Conservation (phyloP, 257 asterid genomes). For the Nicotiana obtusifolia region DNA sequence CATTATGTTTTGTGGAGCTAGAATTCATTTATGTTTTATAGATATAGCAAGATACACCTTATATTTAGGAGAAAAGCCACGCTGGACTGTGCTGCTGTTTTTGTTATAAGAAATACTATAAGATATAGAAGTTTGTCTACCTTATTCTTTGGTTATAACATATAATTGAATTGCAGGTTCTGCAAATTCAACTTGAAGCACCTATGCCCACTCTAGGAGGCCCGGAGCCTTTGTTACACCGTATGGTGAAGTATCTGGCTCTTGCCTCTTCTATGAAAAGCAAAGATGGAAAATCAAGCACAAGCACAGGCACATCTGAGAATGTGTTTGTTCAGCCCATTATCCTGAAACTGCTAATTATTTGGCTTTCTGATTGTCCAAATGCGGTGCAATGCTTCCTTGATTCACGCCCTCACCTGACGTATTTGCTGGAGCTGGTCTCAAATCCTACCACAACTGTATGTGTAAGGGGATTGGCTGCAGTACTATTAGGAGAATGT, state of each 20-base stretch:
- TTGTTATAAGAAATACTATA: neutral
- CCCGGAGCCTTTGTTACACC: slow-evolving; percentile 83
- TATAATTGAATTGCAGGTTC: slow-evolving; percentile 53
- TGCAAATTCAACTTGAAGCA: slow-evolving; percentile 69
- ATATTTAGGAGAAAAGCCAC: neutral
- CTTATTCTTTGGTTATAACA: slow-evolving; percentile 12
- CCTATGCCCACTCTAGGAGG: slow-evolving; percentile 61
- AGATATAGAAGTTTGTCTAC: neutral
- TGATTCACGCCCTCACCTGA: slow-evolving; percentile 80
- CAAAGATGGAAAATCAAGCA: slow-evolving; percentile 57
- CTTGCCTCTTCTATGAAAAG: slow-evolving; percentile 67
- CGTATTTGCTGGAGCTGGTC: slow-evolving; percentile 73
- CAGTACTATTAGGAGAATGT: slow-evolving; percentile 71
- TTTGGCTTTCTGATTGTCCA: slow-evolving; percentile 83
- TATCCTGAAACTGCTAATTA: slow-evolving; percentile 64
- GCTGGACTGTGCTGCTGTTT: neutral
- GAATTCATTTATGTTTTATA: neutral
- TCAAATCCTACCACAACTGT: slow-evolving; percentile 53
- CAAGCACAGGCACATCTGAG: slow-evolving; percentile 19
- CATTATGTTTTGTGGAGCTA: neutral
- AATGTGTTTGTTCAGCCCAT: slow-evolving; percentile 57
- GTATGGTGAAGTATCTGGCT: slow-evolving; percentile 83
- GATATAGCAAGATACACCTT: neutral
- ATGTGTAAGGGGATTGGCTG: slow-evolving; percentile 67
- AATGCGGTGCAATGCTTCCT: slow-evolving; percentile 81